Evolutionary conservation across 768 basidiomycete species (phyloP), one percentile per base, ranked within the genome.

Genomic region (Tephrocybe sp.): DNA sequence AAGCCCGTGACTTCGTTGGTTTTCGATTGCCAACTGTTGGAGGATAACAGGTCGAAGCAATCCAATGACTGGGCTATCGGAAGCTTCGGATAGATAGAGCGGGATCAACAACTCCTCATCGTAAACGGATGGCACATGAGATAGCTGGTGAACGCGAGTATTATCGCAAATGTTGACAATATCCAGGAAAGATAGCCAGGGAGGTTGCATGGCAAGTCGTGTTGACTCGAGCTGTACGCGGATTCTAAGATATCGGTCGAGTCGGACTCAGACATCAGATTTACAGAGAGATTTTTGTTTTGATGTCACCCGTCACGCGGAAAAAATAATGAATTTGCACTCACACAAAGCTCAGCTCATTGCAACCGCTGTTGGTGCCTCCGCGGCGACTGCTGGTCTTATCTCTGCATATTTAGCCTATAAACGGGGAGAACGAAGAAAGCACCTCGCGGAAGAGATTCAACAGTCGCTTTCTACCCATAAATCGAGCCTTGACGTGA

Each of bases 91-190:
- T 16, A 89, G 74, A 44, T 76, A 73, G 59, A 85, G 76, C 4
- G 85, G 80, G 11, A 81, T 69, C 22, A 90, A 69, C 13, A 61
- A 57, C 60, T 82, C 79, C 12, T 65, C 56, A 45, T 71, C 66
- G 13, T 66, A 66, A 4, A 66, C 48, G 14, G 65, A 68, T 31
- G 70, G 60, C 2, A 62, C 57, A 44, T 60, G 60, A 44, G 67
- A 51, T 51, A 60, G 49, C 52, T 63, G 62, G 51, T 56, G 67
- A 60, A 75, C 52, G 33, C 71, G 74, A 48, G 82, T 82, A 65
- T 93, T 94, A 66, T 93, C 82, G 74, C 88, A 91, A 36, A 68
- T 62, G 45, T 83, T 71, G 53, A 93, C 68, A 51, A 93, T 62
- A 20, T 85, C 77, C 20, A 92, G 75, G 58, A 85, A 83, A 16